These are phyloP conservation scores for Alternaria ethzedia DNA, from an alignment of 2,329 filamentous ascomycete species.

Conservation along the genomic window DNA sequence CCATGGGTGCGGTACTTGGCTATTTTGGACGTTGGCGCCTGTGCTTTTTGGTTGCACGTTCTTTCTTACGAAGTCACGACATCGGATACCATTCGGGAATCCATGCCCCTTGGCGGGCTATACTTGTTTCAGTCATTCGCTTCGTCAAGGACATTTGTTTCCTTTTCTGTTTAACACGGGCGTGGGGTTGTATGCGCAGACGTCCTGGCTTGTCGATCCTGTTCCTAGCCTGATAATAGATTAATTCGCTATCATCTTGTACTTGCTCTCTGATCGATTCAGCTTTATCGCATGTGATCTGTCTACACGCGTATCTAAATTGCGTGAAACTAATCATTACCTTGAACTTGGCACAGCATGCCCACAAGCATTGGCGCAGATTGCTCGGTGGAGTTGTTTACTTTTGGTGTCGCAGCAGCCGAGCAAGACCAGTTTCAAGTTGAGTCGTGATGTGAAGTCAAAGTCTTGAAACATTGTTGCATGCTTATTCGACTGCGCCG, in stretches of 20 bases:
- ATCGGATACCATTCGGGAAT: conserved; percentile 39
- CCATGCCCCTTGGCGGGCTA: conserved; percentile 27
- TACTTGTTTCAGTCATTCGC: conserved; percentile 24
- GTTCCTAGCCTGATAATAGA: conserved; percentile 8
- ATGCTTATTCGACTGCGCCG: neutral
- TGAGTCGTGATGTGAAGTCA: neutral
- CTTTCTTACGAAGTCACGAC: conserved; percentile 43
- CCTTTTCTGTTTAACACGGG: conserved; percentile 1
- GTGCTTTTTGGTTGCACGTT: conserved; percentile 26
- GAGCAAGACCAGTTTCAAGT: neutral
- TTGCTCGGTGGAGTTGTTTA: neutral
- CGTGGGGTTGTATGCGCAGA: conserved; percentile 2
- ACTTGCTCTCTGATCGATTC: neutral
- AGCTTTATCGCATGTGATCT: neutral
- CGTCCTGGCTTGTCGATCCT: conserved; percentile 12
- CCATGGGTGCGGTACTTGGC: neutral
- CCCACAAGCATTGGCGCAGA: neutral
- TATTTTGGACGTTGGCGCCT: conserved; percentile 12
- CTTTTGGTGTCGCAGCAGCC: neutral
- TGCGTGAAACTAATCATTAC: conserved; percentile 1
- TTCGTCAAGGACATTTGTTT: conserved; percentile 7
- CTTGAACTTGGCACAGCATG: neutral
- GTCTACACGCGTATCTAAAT: neutral
- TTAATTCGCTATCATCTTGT: neutral
- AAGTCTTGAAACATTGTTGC: neutral